Evolutionary conservation across 2,329 filamentous ascomycete species (phyloP).

Genomic region (Fusarium clavum): DNA sequence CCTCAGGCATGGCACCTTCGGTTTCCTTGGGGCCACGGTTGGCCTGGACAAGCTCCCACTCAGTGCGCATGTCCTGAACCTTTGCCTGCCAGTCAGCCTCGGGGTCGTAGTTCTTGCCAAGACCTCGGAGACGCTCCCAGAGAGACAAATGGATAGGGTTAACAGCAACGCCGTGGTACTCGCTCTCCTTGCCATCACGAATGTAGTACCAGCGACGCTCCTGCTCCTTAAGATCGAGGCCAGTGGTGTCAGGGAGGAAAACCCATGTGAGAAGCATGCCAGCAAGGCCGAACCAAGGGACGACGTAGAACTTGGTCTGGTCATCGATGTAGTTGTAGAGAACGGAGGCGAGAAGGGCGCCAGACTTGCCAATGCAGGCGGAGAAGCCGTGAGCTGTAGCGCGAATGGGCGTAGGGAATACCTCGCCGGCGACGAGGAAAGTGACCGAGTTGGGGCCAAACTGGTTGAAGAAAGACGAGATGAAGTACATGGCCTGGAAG

Average conservation of each 20-base stretch:
- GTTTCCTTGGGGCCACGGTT: slow-evolving; percentile 62
- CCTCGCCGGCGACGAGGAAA: slow-evolving; percentile 94
- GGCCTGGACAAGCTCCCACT: slow-evolving; percentile 68
- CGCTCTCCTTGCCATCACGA: slow-evolving; percentile 77
- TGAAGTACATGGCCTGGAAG: slow-evolving; percentile 99
- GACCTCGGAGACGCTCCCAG: slow-evolving; percentile 85
- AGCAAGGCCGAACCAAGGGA: slow-evolving; percentile 93
- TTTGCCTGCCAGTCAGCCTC: slow-evolving; percentile 85
- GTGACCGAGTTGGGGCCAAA: slow-evolving; percentile 97
- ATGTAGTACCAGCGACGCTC: slow-evolving; percentile 94
- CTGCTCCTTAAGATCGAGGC: slow-evolving; percentile 96
- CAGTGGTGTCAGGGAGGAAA: slow-evolving; percentile 96
- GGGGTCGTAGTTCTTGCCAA: slow-evolving; percentile 85
- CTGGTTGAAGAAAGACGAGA: slow-evolving; percentile 99
- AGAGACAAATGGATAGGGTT: slow-evolving; percentile 88
- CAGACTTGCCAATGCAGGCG: slow-evolving; percentile 89
- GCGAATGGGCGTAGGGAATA: slow-evolving; percentile 94
- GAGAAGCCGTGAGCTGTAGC: slow-evolving; percentile 95
- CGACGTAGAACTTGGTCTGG: slow-evolving; percentile 87
- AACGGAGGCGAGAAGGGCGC: slow-evolving; percentile 86
- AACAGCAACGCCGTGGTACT: slow-evolving; percentile 94
- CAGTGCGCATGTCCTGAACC: slow-evolving; percentile 81
- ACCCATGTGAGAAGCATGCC: slow-evolving; percentile 85
- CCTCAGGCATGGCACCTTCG: slow-evolving; percentile 56
- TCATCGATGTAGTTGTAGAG: slow-evolving; percentile 95